phyloP scores from a whole-genome alignment of 73 alveolate genomes.

The Paraurostyla sp. region DNA sequence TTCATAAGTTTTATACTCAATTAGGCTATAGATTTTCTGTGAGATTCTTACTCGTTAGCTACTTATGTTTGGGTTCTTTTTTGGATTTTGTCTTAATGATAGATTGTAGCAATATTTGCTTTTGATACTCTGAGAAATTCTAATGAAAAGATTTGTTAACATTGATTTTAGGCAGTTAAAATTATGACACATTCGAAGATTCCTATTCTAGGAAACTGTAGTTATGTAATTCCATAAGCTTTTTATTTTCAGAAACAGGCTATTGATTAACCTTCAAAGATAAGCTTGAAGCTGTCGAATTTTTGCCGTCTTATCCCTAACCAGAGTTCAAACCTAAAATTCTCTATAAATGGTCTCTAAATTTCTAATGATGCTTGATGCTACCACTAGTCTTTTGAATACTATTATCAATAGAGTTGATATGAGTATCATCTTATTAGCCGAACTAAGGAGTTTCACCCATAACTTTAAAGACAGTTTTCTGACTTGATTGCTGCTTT shows the following conservation, averaged over 20 bases:
- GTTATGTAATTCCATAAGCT: too few species aligned
- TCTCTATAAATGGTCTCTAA: neutral
- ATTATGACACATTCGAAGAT: neutral
- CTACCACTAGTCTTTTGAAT: too few species aligned
- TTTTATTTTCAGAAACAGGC: neutral
- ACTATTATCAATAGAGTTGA: too few species aligned
- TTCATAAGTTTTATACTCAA: too few species aligned
- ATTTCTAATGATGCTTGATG: constrained; percentile 2
- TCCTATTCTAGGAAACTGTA: too few species aligned
- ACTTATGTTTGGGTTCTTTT: neutral
- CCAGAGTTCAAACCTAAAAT: neutral
- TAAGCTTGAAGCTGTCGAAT: neutral
- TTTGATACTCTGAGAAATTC: neutral
- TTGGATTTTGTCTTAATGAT: neutral
- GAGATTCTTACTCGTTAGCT: too few species aligned
- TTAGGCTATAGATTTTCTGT: too few species aligned
- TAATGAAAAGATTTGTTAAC: neutral
- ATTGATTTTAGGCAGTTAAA: neutral
- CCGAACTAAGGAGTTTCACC: too few species aligned
- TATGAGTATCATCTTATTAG: too few species aligned
- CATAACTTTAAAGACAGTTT: too few species aligned
- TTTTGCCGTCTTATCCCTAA: neutral
- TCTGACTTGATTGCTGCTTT: too few species aligned
- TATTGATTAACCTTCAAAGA: neutral
- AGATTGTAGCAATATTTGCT: neutral